phyloP scores from a whole-genome alignment of 2,329 filamentous ascomycete species.

The Grosmannia serpens region DNA sequence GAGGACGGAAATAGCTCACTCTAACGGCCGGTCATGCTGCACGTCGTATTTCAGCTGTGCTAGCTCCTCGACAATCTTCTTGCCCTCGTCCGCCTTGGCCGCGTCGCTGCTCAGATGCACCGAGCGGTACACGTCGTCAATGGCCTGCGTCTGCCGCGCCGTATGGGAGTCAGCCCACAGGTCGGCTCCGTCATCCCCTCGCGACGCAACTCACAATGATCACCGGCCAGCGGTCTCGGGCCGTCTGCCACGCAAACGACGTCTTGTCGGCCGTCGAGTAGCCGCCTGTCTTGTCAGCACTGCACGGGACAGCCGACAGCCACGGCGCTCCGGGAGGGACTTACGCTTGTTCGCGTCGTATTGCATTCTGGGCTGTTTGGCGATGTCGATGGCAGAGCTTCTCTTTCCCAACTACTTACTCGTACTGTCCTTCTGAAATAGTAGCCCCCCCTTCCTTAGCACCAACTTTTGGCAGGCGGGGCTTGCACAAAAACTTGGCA shows the following conservation, averaged over 20 bases:
- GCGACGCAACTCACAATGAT: conserved; percentile 55
- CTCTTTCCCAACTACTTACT: too few relatives aligned
- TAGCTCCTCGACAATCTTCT: conserved; percentile 69
- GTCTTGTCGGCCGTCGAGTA: conserved; percentile 70
- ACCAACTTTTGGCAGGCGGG: too few relatives aligned
- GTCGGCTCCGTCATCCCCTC: neutral
- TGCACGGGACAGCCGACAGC: too few relatives aligned
- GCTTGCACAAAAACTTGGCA: too few relatives aligned
- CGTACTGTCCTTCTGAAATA: neutral
- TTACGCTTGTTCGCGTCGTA: conserved; percentile 62
- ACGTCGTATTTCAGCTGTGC: conserved; percentile 86
- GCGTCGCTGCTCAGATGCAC: conserved; percentile 48
- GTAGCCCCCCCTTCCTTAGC: neutral
- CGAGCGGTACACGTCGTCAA: conserved; percentile 85
- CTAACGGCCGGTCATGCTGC: conserved; percentile 70
- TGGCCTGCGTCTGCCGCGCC: conserved; percentile 61
- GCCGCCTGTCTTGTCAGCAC: conserved; percentile 41
- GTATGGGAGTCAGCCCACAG: neutral
- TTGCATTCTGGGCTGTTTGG: conserved; percentile 31
- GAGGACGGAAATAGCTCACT: neutral
- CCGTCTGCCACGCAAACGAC: conserved; percentile 81
- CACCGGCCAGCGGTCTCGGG: conserved; percentile 80
- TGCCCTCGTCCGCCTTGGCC: conserved; percentile 65
- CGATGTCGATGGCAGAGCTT: neutral
- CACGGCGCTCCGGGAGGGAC: conserved; percentile 17